Percentiles rank a stretch among this genome's conserved stretches.
These are phyloP conservation scores for Petunia secreta DNA, from an alignment of 257 asterid species.

Conservation along the genomic window DNA sequence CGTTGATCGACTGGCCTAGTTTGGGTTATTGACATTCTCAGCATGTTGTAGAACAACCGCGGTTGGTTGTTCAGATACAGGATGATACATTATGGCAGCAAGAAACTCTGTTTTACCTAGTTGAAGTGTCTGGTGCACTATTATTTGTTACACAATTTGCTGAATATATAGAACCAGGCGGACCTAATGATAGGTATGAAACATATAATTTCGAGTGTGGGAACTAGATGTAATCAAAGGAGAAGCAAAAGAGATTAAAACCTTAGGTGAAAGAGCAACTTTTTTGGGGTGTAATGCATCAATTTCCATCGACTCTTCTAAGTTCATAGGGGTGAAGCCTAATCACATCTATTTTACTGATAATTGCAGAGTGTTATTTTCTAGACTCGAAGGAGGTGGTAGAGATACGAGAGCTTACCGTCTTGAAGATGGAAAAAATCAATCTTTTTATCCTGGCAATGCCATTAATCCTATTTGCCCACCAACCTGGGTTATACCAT, in stretches of 20 bases:
- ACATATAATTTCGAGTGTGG: not conserved
- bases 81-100: not conserved
- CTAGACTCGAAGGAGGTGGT: not conserved
- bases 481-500: not conserved
- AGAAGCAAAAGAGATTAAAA: not conserved
- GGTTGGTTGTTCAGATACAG: not conserved
- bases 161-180: not conserved
- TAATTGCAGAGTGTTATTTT: not conserved
- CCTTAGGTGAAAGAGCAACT: not conserved
- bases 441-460: not conserved
- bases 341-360: not conserved
- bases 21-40: not conserved
- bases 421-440: slow-evolving; percentile 4
- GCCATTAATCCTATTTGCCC: accelerated
- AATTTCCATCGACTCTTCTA: not conserved
- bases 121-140: not conserved
- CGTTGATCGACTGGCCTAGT: not conserved
- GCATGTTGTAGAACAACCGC: not conserved
- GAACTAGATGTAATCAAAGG: not conserved
- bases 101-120: accelerated
- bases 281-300: not conserved
- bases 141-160: not conserved
- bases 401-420: not conserved
- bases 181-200: not conserved
- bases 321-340: not conserved